Conservation (phyloP, 2,329 filamentous ascomycete species). For the Trichothecium roseum region DNA sequence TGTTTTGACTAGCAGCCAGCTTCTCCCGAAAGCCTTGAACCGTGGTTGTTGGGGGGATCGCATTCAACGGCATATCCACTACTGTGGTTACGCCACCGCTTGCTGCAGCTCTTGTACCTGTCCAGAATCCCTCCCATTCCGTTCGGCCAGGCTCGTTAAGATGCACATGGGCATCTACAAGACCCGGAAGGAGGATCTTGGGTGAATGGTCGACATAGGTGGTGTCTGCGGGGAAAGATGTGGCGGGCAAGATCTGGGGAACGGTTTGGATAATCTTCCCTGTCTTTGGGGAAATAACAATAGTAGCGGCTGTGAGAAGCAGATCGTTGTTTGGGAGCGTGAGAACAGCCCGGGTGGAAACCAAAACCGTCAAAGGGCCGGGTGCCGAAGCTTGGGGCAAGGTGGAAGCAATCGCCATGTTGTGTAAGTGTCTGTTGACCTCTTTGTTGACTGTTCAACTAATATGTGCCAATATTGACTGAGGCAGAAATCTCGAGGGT, state of each 20-base stretch:
- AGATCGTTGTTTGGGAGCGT: constrained; percentile 54
- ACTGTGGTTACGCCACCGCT: constrained; percentile 96
- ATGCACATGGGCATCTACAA: constrained; percentile 96
- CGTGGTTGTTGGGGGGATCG: constrained; percentile 92
- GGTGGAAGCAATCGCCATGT: too few relatives aligned
- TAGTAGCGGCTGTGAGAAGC: constrained; percentile 67
- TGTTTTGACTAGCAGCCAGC: constrained; percentile 67
- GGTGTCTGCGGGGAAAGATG: constrained; percentile 61
- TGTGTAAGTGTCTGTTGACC: too few relatives aligned
- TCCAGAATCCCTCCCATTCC: constrained; percentile 98
- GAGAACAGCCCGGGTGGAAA: constrained; percentile 75
- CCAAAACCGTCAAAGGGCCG: constrained; percentile 59
- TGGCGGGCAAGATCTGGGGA: constrained; percentile 61
- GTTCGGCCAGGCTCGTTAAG: constrained; percentile 94
- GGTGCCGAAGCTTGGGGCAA: constrained; percentile 6
- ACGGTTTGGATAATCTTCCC: constrained; percentile 78
- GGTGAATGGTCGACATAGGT: constrained; percentile 79
- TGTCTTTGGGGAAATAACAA: constrained; percentile 64
- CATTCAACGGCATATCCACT: constrained; percentile 95
- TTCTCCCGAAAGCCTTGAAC: constrained; percentile 75
- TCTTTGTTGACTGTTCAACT: too few relatives aligned
- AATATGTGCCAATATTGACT: too few relatives aligned
- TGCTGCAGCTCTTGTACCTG: constrained; percentile 84
- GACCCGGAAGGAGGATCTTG: constrained; percentile 72
- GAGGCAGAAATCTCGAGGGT: neutral